A percentile compares a stretch with the other conserved stretches of the same genome.
Conservation (phyloP, 2,329 filamentous ascomycete species). For the Orbilia brochopaga region DNA sequence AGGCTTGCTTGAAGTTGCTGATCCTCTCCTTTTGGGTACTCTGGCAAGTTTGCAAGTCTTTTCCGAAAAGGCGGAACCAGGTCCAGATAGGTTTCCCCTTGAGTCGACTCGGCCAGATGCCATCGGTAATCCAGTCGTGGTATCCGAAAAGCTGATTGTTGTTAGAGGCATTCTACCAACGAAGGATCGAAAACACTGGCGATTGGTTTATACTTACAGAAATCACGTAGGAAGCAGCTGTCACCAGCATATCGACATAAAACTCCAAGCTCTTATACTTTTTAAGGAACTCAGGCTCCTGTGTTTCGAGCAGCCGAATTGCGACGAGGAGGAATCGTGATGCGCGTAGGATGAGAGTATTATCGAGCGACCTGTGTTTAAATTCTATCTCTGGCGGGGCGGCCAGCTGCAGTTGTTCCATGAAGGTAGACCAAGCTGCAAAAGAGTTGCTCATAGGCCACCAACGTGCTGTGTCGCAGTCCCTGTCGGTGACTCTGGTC, state of each 20-base stretch:
- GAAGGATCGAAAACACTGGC: not conserved
- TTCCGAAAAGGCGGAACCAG: not conserved
- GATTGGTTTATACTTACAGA: constrained; percentile 4
- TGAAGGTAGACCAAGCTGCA: not conserved
- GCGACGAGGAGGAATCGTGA: not conserved
- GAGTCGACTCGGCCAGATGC: not conserved
- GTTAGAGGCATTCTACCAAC: not conserved
- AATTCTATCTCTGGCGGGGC: not conserved
- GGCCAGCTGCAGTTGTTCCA: not conserved
- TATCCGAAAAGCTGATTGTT: constrained; percentile 13
- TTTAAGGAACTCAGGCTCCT: not conserved
- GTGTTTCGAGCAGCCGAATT: not conserved
- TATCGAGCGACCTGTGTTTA: not conserved
- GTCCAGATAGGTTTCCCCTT: constrained; percentile 13
- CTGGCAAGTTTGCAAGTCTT: constrained; percentile 2
- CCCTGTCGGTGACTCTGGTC: not conserved
- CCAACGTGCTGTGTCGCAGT: not conserved
- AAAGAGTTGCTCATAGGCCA: not conserved
- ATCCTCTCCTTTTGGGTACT: not conserved
- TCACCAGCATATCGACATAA: not conserved
- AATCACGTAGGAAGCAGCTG: not conserved
- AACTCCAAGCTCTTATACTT: not conserved
- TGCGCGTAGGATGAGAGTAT: not conserved
- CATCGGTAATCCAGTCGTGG: constrained; percentile 6
- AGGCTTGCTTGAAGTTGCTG: not conserved